These are phyloP conservation scores for Allantophomopsis lycopodina DNA, from an alignment of 2,329 filamentous ascomycete species.

Conservation along the genomic window DNA sequence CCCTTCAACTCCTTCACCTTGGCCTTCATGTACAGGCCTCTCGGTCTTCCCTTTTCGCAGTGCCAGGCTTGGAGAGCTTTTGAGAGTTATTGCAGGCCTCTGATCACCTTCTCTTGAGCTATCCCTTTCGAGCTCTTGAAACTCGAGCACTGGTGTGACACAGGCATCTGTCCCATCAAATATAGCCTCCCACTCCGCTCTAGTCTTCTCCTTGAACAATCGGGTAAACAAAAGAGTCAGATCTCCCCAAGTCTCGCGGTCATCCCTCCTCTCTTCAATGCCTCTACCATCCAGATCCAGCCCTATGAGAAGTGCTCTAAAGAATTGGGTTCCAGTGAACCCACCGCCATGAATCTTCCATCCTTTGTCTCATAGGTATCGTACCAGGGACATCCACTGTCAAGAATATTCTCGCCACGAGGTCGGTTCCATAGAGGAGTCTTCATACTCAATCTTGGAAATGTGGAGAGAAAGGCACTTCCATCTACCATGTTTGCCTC, in stretches of 20 bases:
- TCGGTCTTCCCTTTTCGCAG: slow-evolving; percentile 31
- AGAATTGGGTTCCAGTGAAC: slow-evolving; percentile 87
- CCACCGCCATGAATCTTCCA: slow-evolving; percentile 72
- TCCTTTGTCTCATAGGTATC: slow-evolving; percentile 79
- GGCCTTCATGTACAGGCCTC: slow-evolving; percentile 27
- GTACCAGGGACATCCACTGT: slow-evolving; percentile 80
- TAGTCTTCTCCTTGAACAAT: slow-evolving; percentile 55
- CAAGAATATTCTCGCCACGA: slow-evolving; percentile 65
- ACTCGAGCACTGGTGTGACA: slow-evolving; percentile 74
- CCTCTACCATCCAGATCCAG: slow-evolving; percentile 40
- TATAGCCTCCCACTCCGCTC: slow-evolving; percentile 68
- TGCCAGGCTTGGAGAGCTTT: slow-evolving; percentile 53
- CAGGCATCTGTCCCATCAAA: slow-evolving; percentile 92
- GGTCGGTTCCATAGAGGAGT: slow-evolving; percentile 45
- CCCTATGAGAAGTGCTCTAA: slow-evolving; percentile 49
- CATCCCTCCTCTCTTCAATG: slow-evolving; percentile 38
- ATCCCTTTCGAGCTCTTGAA: slow-evolving; percentile 50
- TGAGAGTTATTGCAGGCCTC: slow-evolving; percentile 55
- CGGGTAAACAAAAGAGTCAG: slow-evolving; percentile 46
- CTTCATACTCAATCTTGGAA: slow-evolving; percentile 56
- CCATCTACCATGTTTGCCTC: slow-evolving; percentile 98
- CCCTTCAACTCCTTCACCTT: slow-evolving; percentile 51
- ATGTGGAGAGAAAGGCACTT: slow-evolving; percentile 62
- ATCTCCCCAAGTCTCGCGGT: slow-evolving; percentile 53
- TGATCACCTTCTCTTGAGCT: slow-evolving; percentile 48